Evolutionary conservation across 371 early-diverging fungal genomes (phyloP).

Genomic region (Lichtheimia ramosa): DNA sequence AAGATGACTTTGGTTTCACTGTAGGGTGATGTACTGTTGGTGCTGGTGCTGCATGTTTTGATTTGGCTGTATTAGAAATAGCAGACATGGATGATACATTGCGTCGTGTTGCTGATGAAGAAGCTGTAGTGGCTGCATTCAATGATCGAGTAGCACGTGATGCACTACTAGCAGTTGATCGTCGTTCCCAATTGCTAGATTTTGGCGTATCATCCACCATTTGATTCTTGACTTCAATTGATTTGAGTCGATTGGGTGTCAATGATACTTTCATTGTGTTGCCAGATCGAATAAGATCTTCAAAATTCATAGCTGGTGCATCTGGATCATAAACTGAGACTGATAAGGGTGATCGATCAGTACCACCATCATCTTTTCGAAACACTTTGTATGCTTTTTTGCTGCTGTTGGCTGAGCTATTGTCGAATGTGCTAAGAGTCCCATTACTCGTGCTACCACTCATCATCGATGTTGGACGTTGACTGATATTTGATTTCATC

Average conservation of each 20-base stretch:
- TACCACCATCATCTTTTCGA: constrained; percentile 29
- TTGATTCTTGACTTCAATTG: constrained; percentile 50
- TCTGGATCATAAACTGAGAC: constrained; percentile 40
- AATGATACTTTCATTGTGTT: constrained; percentile 56
- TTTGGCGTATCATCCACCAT: constrained; percentile 10
- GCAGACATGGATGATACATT: background rate
- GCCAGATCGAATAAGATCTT: constrained; percentile 52
- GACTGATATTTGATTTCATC: constrained; percentile 13
- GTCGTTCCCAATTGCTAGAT: constrained; percentile 29
- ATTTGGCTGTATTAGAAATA: constrained; percentile 5
- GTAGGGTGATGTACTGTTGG: background rate
- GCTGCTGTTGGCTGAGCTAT: constrained; percentile 12
- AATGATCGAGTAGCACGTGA: too few species aligned
- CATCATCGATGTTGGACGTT: constrained; percentile 36
- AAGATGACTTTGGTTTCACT: constrained; percentile 6
- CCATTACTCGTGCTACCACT: constrained; percentile 24
- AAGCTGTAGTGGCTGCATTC: background rate
- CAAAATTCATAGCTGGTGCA: constrained; percentile 40
- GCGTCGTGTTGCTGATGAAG: background rate
- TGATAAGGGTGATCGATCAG: constrained; percentile 9
- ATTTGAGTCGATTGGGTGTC: constrained; percentile 54
- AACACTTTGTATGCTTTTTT: constrained; percentile 46
- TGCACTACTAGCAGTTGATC: constrained; percentile 21
- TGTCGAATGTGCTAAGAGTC: constrained; percentile 16
- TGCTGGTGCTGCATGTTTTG: background rate